These are phyloP conservation scores for Sporisorium scitamineum DNA, from an alignment of 1,284 basidiomycete species.

Conservation along the genomic window DNA sequence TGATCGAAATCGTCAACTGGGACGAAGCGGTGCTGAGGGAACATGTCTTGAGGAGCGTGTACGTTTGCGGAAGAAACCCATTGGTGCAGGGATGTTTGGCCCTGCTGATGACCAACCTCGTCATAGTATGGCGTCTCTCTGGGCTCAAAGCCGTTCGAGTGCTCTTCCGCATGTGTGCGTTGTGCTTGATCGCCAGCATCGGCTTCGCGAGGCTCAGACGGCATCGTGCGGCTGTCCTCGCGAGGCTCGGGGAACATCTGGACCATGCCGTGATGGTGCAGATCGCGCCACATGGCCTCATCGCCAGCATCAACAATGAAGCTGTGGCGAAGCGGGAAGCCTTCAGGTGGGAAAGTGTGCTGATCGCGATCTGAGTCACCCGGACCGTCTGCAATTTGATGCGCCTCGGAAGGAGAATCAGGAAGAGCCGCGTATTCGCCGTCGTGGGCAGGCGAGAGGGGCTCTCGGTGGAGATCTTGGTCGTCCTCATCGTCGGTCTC, in stretches of 20 bases:
- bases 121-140: neutral
- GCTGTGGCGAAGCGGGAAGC: conserved; percentile 26
- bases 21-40: neutral
- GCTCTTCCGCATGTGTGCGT: neutral
- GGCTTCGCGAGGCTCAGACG: neutral
- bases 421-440: conserved; percentile 41
- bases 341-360: neutral
- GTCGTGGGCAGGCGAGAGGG: conserved; percentile 18
- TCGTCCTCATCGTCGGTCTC: conserved; percentile 19
- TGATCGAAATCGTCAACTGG: neutral
- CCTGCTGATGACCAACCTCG: neutral
- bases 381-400: neutral
- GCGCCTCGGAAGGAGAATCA: conserved; percentile 13
- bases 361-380: conserved; percentile 2
- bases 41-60: neutral
- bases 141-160: conserved; percentile 3
- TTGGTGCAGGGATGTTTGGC: neutral
- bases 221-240: conserved; percentile 3
- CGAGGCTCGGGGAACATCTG: conserved; percentile 21
- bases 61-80: neutral
- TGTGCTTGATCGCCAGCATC: neutral
- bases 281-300: conserved; percentile 38
- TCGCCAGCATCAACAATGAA: conserved; percentile 36
- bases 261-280: conserved; percentile 30
- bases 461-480: conserved; percentile 14